These are phyloP conservation scores for Candida dubliniensis DNA, from an alignment of 1,139 yeast genomes.

Conservation along the genomic window DNA sequence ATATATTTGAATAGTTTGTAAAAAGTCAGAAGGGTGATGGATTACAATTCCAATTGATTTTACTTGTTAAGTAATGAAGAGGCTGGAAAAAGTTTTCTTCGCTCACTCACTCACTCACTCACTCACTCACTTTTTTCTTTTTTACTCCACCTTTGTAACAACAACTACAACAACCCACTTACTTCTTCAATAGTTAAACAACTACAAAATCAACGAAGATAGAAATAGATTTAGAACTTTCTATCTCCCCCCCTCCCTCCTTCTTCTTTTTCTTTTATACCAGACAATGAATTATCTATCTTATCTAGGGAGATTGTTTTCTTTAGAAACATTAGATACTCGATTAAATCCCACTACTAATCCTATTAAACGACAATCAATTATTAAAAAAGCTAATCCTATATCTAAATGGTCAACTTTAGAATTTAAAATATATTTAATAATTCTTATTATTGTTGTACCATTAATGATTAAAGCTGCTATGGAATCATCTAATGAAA, in stretches of 20 bases:
- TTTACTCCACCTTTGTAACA: neutral
- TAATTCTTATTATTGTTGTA: constrained; percentile 64
- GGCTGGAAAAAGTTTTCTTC: too few relatives aligned
- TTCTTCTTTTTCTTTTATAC: neutral
- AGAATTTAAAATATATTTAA: constrained; percentile 69
- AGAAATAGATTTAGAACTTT: too few relatives aligned
- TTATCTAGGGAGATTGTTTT: constrained; percentile 48
- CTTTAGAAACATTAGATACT: constrained; percentile 76
- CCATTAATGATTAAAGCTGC: constrained; percentile 85
- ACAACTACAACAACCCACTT: neutral
- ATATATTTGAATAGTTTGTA: too few relatives aligned
- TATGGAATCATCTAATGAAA: constrained; percentile 73
- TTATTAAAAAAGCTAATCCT: constrained; percentile 43
- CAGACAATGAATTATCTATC: constrained; percentile 16
- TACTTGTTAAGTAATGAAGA: too few relatives aligned
- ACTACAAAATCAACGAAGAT: too few relatives aligned
- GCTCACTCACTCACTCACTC: too few relatives aligned
- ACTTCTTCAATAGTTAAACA: too few relatives aligned
- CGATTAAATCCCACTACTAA: constrained; percentile 61
- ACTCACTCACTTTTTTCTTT: neutral
- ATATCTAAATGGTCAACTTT: constrained; percentile 69
- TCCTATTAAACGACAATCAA: constrained; percentile 38
- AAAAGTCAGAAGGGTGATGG: too few relatives aligned
- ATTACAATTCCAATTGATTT: too few relatives aligned
- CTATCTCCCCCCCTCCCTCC: too few relatives aligned